phyloP scores from a whole-genome alignment of 257 asterid species.

The Ligustrum vulgare region DNA sequence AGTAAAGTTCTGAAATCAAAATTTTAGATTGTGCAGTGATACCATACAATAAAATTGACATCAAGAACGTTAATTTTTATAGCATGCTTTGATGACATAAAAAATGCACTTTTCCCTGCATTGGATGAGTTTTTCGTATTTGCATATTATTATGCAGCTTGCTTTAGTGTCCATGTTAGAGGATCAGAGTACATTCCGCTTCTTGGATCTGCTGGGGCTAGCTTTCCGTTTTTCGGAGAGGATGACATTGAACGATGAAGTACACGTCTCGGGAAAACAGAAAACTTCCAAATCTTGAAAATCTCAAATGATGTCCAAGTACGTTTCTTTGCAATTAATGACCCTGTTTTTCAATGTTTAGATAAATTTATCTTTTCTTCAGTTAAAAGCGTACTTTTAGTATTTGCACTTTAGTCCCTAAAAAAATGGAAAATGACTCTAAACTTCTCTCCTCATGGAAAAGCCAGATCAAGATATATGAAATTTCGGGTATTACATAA shows the following conservation, averaged over 20 bases:
- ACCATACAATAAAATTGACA: neutral
- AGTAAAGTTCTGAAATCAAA: neutral
- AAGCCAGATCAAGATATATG: too few relatives aligned
- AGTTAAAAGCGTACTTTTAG: too few relatives aligned
- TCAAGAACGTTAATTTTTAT: neutral
- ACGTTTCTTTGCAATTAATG: too few relatives aligned
- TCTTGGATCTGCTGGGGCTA: constrained; percentile 65
- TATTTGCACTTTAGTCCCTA: too few relatives aligned
- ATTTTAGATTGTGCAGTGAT: neutral
- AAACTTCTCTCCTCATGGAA: too few relatives aligned
- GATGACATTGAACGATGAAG: constrained; percentile 47
- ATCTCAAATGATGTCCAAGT: too few relatives aligned
- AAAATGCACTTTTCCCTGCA: constrained; percentile 1
- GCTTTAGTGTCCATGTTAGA: constrained; percentile 90
- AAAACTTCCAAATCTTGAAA: too few relatives aligned
- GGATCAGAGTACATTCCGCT: constrained; percentile 88
- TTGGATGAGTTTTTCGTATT: constrained; percentile 16
- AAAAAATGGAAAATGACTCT: too few relatives aligned
- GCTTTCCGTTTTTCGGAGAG: constrained; percentile 46
- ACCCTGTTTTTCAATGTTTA: too few relatives aligned
- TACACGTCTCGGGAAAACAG: neutral
- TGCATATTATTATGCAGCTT: constrained; percentile 62
- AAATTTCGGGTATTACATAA: too few relatives aligned
- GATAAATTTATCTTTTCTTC: too few relatives aligned
- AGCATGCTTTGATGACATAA: neutral